A percentile compares a stretch with the other conserved stretches of the same genome.
Conservation (phyloP, 495 filamentous ascomycete genomes). For the Aspergillus taichungensis region DNA sequence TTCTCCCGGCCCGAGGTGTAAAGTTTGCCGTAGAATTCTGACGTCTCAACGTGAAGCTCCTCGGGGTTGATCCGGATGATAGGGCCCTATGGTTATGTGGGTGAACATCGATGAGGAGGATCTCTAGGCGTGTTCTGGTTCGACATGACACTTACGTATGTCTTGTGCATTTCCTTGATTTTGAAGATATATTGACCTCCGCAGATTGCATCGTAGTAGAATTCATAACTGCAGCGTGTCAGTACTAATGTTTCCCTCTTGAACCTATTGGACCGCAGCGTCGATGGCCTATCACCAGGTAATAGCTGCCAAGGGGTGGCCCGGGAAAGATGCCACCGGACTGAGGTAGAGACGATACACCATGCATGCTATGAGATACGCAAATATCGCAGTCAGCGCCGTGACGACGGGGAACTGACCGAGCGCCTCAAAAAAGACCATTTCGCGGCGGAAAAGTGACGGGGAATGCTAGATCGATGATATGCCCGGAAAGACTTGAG, state of each 20-base stretch:
- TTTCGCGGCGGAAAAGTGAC: too few species aligned
- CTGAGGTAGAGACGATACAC: constrained; percentile 26
- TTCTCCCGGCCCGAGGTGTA: constrained; percentile 2
- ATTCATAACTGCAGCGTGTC: constrained; percentile 21
- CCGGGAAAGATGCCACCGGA: constrained; percentile 34
- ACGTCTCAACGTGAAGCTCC: constrained; percentile 28
- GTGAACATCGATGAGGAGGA: constrained; percentile 10
- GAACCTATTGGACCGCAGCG: too few species aligned
- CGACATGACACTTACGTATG: constrained; percentile 17
- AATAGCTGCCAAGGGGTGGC: constrained; percentile 40
- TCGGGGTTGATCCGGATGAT: constrained; percentile 30
- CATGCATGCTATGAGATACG: too few species aligned
- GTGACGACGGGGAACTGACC: too few species aligned
- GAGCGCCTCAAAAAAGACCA: too few species aligned
- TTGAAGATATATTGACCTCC: constrained; percentile 26
- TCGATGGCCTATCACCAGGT: constrained; percentile 21
- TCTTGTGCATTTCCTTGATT: constrained; percentile 28
- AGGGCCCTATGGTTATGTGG: constrained; percentile 17
- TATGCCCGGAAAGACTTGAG: too few species aligned
- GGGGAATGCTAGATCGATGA: too few species aligned
- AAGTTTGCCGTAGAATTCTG: constrained; percentile 21
- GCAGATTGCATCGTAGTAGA: constrained; percentile 32
- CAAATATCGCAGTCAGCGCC: too few species aligned
- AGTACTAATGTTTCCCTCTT: too few species aligned
- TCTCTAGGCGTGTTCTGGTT: too few species aligned